Conservation (phyloP, 148 eudicot species). For the Amaranthus cruentus region DNA sequence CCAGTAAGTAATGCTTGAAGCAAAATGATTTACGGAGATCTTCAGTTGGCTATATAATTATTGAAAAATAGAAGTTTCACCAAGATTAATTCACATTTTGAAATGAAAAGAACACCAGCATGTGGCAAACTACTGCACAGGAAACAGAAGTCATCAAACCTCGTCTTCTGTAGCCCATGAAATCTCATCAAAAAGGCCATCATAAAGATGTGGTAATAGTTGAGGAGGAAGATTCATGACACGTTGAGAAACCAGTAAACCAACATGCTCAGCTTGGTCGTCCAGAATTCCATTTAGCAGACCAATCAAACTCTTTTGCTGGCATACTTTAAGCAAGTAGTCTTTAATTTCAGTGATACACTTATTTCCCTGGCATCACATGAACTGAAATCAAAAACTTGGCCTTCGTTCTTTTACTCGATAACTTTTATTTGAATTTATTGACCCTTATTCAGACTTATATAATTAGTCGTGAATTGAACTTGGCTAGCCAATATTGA, state of each 20-base stretch:
- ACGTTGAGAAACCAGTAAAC: slow-evolving; percentile 82
- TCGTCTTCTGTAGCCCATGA: slow-evolving; percentile 93
- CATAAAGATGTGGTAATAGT: slow-evolving; percentile 84
- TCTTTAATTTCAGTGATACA: slow-evolving; percentile 66
- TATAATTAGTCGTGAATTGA: too few species aligned
- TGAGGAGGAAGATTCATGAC: slow-evolving; percentile 93
- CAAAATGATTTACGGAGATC: slow-evolving; percentile 65
- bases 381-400: slow-evolving; percentile 3
- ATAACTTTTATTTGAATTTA: too few species aligned
- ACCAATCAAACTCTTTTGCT: slow-evolving; percentile 23
- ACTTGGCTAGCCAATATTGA: too few species aligned
- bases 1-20: slow-evolving; percentile 54
- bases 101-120: slow-evolving; percentile 5
- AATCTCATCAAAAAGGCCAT: slow-evolving; percentile 86
- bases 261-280: slow-evolving; percentile 56
- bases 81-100: not conserved
- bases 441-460: too few species aligned
- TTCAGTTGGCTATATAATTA: slow-evolving; percentile 62
- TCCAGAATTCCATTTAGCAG: slow-evolving; percentile 47
- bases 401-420: too few species aligned
- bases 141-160: slow-evolving; percentile 42
- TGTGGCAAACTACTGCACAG: not conserved
- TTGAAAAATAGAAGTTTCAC: slow-evolving; percentile 6
- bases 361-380: slow-evolving; percentile 51
- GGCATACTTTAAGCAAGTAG: slow-evolving; percentile 52